Conservation (phyloP, 2,329 filamentous ascomycete species). For the Proliferodiscus dingleyae region DNA sequence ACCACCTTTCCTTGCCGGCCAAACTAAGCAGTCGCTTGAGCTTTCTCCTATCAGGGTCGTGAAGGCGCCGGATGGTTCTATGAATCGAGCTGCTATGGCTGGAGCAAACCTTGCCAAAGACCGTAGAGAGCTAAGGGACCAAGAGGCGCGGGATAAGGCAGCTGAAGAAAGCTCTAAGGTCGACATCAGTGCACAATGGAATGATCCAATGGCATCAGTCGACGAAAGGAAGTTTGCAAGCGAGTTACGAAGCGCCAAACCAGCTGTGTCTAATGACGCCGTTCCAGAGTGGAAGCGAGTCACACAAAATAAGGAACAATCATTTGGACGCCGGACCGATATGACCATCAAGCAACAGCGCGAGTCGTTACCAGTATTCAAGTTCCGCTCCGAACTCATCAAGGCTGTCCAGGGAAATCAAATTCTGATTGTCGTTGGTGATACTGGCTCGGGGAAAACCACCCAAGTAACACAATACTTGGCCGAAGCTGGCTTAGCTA, state of each 20-base stretch:
- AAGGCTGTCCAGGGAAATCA: conserved; percentile 85
- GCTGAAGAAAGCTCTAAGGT: conserved; percentile 72
- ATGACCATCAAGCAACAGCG: conserved; percentile 95
- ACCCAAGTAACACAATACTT: conserved; percentile 95
- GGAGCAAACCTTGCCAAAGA: conserved; percentile 87
- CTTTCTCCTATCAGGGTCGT: conserved; percentile 93
- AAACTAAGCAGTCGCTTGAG: conserved; percentile 94
- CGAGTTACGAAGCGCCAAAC: conserved; percentile 68
- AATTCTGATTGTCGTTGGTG: conserved; percentile 90
- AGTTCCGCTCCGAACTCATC: conserved; percentile 81
- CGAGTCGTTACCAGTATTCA: conserved; percentile 82
- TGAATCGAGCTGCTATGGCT: conserved; percentile 94
- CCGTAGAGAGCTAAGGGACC: conserved; percentile 79
- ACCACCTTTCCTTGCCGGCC: conserved; percentile 89
- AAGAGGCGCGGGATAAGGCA: conserved; percentile 74
- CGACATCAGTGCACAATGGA: conserved; percentile 87
- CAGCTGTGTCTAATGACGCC: conserved; percentile 55
- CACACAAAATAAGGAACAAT: conserved; percentile 72
- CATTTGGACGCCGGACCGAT: conserved; percentile 78
- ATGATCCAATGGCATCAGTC: conserved; percentile 88
- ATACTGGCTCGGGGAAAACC: conserved; percentile 96
- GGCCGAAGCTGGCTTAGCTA: conserved; percentile 84
- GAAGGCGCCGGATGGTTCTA: conserved; percentile 95
- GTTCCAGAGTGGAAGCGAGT: conserved; percentile 92
- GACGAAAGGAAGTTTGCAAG: conserved; percentile 85